Percentiles rank a stretch among this genome's conserved stretches.
Evolutionary conservation across 1,284 basidiomycete genomes (phyloP).

Genomic region (Cryptococcus maquisensis): DNA sequence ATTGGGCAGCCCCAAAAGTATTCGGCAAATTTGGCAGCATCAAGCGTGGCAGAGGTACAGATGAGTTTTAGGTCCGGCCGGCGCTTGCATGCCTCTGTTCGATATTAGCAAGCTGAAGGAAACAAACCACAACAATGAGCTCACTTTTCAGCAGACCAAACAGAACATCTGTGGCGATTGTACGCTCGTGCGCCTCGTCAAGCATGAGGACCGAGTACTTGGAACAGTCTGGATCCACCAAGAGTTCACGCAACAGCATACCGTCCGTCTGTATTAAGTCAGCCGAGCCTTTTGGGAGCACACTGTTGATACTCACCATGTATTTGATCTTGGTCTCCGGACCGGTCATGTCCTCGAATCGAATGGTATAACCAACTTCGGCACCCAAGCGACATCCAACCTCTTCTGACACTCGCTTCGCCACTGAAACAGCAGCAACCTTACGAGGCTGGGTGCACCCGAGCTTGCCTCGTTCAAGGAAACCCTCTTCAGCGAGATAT

Average conservation of each 20-base stretch:
- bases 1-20: constrained; percentile 99
- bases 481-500: constrained; percentile 84
- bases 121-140: constrained; percentile 38
- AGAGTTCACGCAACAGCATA: constrained; percentile 94
- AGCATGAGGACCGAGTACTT: constrained; percentile 96
- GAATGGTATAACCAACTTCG: constrained; percentile 97
- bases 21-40: constrained; percentile 97
- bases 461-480: constrained; percentile 79
- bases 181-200: constrained; percentile 97
- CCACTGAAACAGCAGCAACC: constrained; percentile 98
- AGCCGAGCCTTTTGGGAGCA: not conserved
- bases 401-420: constrained; percentile 96
- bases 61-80: constrained; percentile 95
- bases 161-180: constrained; percentile 94
- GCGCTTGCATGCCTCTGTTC: constrained; percentile 82
- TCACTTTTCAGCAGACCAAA: constrained; percentile 94
- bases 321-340: constrained; percentile 99
- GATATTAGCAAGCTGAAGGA: not conserved
- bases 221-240: constrained; percentile 90
- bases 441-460: constrained; percentile 98
- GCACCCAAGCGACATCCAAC: constrained; percentile 94
- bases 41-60: constrained; percentile 97
- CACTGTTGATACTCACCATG: constrained; percentile 58
- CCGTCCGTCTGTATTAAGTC: constrained; percentile 67
- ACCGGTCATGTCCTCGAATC: constrained; percentile 97